Percentiles rank a stretch among this genome's conserved stretches.
phyloP scores from a whole-genome alignment of 2,329 filamentous ascomycete genomes.

The Scopulariopsis brevicaulis region DNA sequence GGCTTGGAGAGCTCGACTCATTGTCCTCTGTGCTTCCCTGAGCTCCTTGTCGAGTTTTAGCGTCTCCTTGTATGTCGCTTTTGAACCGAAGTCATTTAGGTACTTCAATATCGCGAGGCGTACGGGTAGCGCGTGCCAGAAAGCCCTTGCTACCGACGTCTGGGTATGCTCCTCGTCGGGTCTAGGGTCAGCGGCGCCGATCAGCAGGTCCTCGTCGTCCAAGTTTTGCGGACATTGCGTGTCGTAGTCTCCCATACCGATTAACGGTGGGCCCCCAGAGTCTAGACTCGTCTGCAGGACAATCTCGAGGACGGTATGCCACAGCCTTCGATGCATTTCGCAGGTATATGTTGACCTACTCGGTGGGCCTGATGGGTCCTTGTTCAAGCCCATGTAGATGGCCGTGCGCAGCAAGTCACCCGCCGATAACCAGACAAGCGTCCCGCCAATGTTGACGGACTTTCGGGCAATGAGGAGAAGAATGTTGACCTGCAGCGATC shows the following conservation, averaged over 20 bases:
- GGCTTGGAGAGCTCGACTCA: slow-evolving; percentile 21
- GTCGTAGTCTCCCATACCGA: slow-evolving; percentile 33
- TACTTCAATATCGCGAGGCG: slow-evolving; percentile 29
- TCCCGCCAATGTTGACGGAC: slow-evolving; percentile 22
- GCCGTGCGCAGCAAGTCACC: slow-evolving; percentile 32
- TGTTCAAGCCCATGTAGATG: slow-evolving; percentile 37
- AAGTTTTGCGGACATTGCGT: slow-evolving; percentile 35
- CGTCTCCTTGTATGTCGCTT: slow-evolving; percentile 28
- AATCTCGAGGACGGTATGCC: slow-evolving; percentile 40
- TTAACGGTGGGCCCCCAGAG: slow-evolving; percentile 31
- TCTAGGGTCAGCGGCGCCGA: slow-evolving; percentile 16
- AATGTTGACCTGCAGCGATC: slow-evolving; percentile 35
- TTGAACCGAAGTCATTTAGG: slow-evolving; percentile 28
- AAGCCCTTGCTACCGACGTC: slow-evolving; percentile 24
- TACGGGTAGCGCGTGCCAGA: slow-evolving; percentile 27
- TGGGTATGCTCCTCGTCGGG: slow-evolving; percentile 25
- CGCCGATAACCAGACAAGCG: slow-evolving; percentile 34
- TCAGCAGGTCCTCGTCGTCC: slow-evolving; percentile 32
- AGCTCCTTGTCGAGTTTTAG: slow-evolving; percentile 30
- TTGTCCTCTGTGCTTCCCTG: slow-evolving; percentile 25
- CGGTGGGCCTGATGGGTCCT: slow-evolving; percentile 29
- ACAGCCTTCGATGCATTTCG: slow-evolving; percentile 38
- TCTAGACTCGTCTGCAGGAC: slow-evolving; percentile 29
- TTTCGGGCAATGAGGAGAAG: slow-evolving; percentile 31
- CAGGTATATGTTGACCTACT: slow-evolving; percentile 19